phyloP scores from a whole-genome alignment of 1,139 yeast genomes.

The Sugiyamaella sp. region DNA sequence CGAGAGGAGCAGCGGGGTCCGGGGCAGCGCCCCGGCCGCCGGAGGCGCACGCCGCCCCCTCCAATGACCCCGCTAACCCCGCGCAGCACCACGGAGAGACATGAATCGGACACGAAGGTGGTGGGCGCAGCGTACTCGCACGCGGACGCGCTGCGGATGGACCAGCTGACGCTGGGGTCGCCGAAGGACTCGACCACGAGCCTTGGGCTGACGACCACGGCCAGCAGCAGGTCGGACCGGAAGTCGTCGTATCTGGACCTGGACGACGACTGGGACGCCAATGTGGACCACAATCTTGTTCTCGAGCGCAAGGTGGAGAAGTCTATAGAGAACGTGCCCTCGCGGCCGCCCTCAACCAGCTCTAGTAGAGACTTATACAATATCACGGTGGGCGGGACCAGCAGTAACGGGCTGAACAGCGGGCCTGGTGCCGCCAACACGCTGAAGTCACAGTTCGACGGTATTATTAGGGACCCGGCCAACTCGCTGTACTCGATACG shows the following conservation, averaged over 20 bases:
- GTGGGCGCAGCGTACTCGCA: conserved; percentile 51
- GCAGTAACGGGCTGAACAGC: conserved; percentile 6
- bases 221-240: conserved; percentile 7
- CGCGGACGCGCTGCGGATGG: conserved; percentile 38
- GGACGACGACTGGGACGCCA: conserved; percentile 95
- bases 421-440: conserved; percentile 29
- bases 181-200: conserved; percentile 11
- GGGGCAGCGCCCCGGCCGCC: neutral
- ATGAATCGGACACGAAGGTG: conserved; percentile 34
- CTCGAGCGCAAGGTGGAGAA: conserved; percentile 41
- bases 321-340: conserved; percentile 40
- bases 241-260: conserved; percentile 57
- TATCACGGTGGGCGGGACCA: neutral
- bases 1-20: neutral
- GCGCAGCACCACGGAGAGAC: neutral
- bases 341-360: conserved; percentile 18
- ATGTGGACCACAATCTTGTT: conserved; percentile 57
- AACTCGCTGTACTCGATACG: conserved; percentile 44
- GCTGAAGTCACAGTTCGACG: conserved; percentile 42
- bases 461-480: conserved; percentile 46
- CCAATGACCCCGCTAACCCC: too few species aligned
- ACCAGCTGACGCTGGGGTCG: conserved; percentile 22
- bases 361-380: conserved; percentile 5
- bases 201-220: neutral
- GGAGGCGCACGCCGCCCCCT: neutral